These are phyloP conservation scores for Pseudozyma thailandica DNA, from an alignment of 1,284 basidiomycete genomes.

Conservation along the genomic window DNA sequence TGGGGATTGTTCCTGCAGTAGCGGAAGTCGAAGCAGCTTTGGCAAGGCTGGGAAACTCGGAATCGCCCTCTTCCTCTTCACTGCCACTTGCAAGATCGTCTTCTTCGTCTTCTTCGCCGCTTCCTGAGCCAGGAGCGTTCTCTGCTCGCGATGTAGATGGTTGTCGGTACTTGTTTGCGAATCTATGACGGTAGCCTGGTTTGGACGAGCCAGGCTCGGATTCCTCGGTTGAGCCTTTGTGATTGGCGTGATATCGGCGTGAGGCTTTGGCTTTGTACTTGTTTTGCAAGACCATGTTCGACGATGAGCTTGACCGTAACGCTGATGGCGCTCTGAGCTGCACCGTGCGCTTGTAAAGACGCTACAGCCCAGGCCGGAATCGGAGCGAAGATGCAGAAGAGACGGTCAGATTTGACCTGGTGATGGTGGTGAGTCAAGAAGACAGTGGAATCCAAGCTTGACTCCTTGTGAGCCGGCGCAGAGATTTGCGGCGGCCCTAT, in stretches of 20 bases:
- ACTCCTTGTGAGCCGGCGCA: too few relatives aligned
- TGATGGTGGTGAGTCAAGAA: constrained; percentile 1
- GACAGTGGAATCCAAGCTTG: too few relatives aligned
- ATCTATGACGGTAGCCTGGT: constrained; percentile 23
- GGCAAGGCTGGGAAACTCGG: constrained; percentile 34
- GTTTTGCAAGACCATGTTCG: constrained; percentile 65
- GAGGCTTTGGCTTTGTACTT: constrained; percentile 67
- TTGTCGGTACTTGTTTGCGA: constrained; percentile 18
- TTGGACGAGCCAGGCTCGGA: constrained; percentile 20
- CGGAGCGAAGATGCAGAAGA: neutral
- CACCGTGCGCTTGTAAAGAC: too few relatives aligned
- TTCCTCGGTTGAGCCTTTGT: constrained; percentile 17
- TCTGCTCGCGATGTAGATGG: constrained; percentile 1
- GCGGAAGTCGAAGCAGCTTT: constrained; percentile 23
- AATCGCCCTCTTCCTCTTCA: constrained; percentile 18
- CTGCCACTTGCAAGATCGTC: constrained; percentile 14
- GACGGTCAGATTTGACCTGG: too few relatives aligned
- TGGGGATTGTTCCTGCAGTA: neutral
- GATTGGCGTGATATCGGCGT: constrained; percentile 49
- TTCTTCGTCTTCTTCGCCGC: constrained; percentile 10
- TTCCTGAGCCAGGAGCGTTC: constrained; percentile 8
- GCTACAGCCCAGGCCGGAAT: constrained; percentile 4
- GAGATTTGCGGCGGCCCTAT: too few relatives aligned
- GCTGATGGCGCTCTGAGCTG: constrained; percentile 3
- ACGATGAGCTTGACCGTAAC: neutral